These are phyloP conservation scores for Penicillium coprophilum DNA, from an alignment of 495 filamentous ascomycete genomes.

Conservation along the genomic window DNA sequence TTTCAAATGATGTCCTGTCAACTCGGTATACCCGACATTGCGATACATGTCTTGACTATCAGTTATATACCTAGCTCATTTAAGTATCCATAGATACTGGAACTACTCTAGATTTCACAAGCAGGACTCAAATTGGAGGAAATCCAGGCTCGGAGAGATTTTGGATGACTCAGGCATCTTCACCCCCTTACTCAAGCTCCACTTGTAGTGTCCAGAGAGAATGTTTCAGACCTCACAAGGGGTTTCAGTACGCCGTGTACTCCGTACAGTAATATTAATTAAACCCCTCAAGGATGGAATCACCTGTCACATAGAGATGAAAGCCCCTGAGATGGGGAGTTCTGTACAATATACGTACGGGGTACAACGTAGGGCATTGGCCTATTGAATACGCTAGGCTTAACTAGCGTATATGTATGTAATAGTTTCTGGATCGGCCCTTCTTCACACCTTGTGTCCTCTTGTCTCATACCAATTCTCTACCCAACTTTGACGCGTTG, in stretches of 20 bases:
- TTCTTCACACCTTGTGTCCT: conserved; percentile 20
- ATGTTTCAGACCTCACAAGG: conserved; percentile 1
- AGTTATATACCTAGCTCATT: neutral
- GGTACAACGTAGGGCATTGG: conserved; percentile 15
- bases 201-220: neutral
- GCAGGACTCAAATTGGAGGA: neutral
- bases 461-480: conserved; percentile 15
- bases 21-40: neutral
- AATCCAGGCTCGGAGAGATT: neutral
- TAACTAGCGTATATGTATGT: conserved; percentile 25
- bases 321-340: conserved; percentile 16
- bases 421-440: conserved; percentile 24
- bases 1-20: neutral
- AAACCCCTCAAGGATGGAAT: neutral
- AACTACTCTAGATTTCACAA: neutral
- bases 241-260: neutral
- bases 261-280: neutral
- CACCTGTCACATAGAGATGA: conserved; percentile 2
- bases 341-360: conserved; percentile 9
- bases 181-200: neutral
- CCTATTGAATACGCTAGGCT: conserved; percentile 27
- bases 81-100: neutral
- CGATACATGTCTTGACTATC: neutral
- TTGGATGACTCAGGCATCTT: neutral
- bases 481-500: conserved; percentile 15